phyloP scores from a whole-genome alignment of 2,329 filamentous ascomycete species.

The Lasiodiplodia sp. region DNA sequence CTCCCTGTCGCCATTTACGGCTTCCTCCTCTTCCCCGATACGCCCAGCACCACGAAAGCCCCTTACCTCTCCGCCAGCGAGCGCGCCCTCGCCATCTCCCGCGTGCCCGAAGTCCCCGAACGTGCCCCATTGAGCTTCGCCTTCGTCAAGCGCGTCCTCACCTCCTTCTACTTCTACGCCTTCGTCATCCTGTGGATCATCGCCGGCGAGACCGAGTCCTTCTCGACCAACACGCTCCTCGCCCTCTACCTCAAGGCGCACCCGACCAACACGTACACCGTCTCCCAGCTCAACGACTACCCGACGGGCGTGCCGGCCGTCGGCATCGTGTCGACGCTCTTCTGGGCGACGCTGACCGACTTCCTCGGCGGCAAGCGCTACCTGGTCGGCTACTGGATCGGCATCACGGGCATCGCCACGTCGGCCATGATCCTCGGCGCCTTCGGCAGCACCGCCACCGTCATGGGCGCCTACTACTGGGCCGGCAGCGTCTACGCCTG shows the following conservation, averaged over 20 bases:
- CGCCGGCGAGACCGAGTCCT: slow-evolving; percentile 74
- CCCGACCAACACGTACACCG: slow-evolving; percentile 53
- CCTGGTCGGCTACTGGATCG: slow-evolving; percentile 72
- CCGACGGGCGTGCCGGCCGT: slow-evolving; percentile 62
- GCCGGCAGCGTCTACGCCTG: slow-evolving; percentile 74
- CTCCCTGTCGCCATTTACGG: slow-evolving; percentile 64
- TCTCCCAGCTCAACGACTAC: slow-evolving; percentile 61
- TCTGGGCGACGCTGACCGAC: slow-evolving; percentile 75
- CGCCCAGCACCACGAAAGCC: slow-evolving; percentile 51
- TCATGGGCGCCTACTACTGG: slow-evolving; percentile 74
- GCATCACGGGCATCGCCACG: slow-evolving; percentile 68
- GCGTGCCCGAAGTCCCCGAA: slow-evolving; percentile 56
- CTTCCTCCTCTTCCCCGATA: slow-evolving; percentile 56
- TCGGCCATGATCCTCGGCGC: slow-evolving; percentile 67
- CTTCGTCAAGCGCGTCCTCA: slow-evolving; percentile 64
- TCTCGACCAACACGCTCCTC: slow-evolving; percentile 68
- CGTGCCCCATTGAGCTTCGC: slow-evolving; percentile 55
- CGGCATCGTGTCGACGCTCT: slow-evolving; percentile 64
- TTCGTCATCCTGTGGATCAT: slow-evolving; percentile 74
- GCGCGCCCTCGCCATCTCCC: slow-evolving; percentile 52
- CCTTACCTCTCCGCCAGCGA: slow-evolving; percentile 52
- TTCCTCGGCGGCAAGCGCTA: slow-evolving; percentile 69
- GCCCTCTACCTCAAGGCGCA: slow-evolving; percentile 59
- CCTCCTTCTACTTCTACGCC: slow-evolving; percentile 70
- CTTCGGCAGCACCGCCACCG: slow-evolving; percentile 59